Base-by-base conservation (phyloP, 2,329 filamentous ascomycete species). In the Neonectria magnoliae region DNA sequence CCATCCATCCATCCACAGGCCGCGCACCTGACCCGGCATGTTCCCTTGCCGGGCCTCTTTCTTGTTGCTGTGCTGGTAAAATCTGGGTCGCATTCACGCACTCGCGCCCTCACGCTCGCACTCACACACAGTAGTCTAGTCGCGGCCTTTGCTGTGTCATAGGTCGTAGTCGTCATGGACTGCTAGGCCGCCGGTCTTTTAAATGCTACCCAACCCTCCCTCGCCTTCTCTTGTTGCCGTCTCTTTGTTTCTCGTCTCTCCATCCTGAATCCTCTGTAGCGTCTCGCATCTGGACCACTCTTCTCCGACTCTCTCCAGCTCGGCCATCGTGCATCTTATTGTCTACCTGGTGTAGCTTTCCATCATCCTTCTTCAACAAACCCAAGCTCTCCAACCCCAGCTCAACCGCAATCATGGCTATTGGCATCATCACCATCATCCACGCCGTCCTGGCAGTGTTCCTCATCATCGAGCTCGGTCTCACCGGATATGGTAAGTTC, bases 391-490 rank as follows among this genome's bases (percentile, higher is more conserved):
- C 38, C 9, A 5, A 20, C 31, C 8, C 18, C 48, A 2, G 45
- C 33, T 42, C 18, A 33, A 42, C 33, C 33, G 57, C 57, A 76
- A 78, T 68, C 54, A 87, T 89, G 87, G 80, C 81, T 31, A 77
- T 86, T 74, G 81, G 81, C 65, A 85, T 88, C 74, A 81, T 88
- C 42, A 82, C 88, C 70, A 87, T 90, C 44, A 82, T 92, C 44
- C 91, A 93, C 76, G 84, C 86, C 64, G 81, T 88, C 54, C 90
- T 95, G 73, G 85, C 83, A 11, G 69, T 93, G 44, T 87, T 97
- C 72, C 84, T 90, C 38, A 82, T 96, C 66, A 88, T 94, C 69
- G 88, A 94, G 71, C 86, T 97, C 10, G 93, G 91, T 22, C 79
- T 97, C 38, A 90, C 88, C 52, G 90, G 86, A 57, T 94, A 94